Conservation (phyloP, 2,329 filamentous ascomycete genomes). For the Torrubiellomyces zombiae region DNA sequence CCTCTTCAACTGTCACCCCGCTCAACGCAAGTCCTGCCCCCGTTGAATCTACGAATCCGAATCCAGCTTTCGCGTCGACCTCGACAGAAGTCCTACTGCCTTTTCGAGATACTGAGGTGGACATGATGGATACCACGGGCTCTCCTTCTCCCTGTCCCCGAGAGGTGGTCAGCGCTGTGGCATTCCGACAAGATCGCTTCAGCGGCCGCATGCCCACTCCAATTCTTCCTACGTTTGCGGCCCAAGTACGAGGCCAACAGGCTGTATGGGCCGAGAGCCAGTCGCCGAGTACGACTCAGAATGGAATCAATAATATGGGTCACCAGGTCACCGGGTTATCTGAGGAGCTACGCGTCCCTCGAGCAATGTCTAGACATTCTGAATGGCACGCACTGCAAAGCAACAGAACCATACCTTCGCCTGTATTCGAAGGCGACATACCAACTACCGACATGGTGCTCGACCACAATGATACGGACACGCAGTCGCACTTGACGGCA, state of each 20-base stretch:
- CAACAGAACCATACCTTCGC: constrained; percentile 37
- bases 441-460: constrained; percentile 16
- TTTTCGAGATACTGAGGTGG: constrained; percentile 25
- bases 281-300: constrained; percentile 18
- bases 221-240: constrained; percentile 40
- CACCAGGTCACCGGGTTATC: constrained; percentile 23
- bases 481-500: too few relatives aligned
- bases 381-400: constrained; percentile 38
- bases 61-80: constrained; percentile 16
- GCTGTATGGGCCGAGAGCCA: constrained; percentile 22
- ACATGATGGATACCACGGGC: constrained; percentile 26
- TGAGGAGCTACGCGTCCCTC: constrained; percentile 28
- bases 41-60: constrained; percentile 11
- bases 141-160: constrained; percentile 6
- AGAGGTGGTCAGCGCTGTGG: constrained; percentile 5
- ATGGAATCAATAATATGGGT: constrained; percentile 20
- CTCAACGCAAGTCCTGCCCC: constrained; percentile 24
- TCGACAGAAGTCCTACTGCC: constrained; percentile 6
- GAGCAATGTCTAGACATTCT: constrained; percentile 24
- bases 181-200: constrained; percentile 4
- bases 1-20: constrained; percentile 19
- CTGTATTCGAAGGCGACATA: too few relatives aligned
- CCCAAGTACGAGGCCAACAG: constrained; percentile 35
- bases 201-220: constrained; percentile 39
- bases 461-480: too few relatives aligned